Base-by-base conservation (phyloP, 768 basidiomycete species). In the Guyanaporus albipodus region DNA sequence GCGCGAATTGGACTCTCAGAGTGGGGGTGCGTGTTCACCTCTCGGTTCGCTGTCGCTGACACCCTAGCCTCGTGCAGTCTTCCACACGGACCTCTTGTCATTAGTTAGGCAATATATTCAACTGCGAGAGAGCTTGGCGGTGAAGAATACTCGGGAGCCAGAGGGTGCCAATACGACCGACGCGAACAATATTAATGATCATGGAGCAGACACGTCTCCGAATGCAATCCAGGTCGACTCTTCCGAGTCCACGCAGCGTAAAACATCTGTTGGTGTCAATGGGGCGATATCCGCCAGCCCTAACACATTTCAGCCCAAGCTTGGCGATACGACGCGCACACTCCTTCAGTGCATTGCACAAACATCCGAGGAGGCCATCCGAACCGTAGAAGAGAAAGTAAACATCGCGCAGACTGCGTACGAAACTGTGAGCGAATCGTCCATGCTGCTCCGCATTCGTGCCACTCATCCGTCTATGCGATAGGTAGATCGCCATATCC, bases 401-500 rank as follows among this genome's bases (percentile, higher is more conserved):
- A 87, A 81, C 53, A 72, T 91, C 15, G 83, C 87, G 3, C 77
- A 79, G 54, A 76, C 85, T 9, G 78, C 80, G 21, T 78, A 80
- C 54, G 83, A 87, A 55, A 79, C 82, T 28, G 89, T 89, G 60
- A 49, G 80, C 59, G 27, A 17, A 23, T 17, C 15, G 9, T 29
- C 14, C 42, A 38, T 28, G 8, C 34, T 22, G 24, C 40, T 8
- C 11, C 7, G 24, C 21, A 14, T 21, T 10, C 5, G n/a, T 14
- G 31, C 38, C 36, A 1, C 34, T 51, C 47, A 47, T 54, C 24
- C 45, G 17, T 19, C 10, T 11, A 6, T 18, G 32, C 15, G 15
- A 37, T 45, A 92, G 90, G 77, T 91, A 11, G 85, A 91, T 52
- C 75, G 90, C 28, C 87, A 91, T 58, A 82, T 87, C 23, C 80